These are phyloP conservation scores for Ustilago tritici DNA, from an alignment of 1,284 basidiomycete species.

Conservation along the genomic window DNA sequence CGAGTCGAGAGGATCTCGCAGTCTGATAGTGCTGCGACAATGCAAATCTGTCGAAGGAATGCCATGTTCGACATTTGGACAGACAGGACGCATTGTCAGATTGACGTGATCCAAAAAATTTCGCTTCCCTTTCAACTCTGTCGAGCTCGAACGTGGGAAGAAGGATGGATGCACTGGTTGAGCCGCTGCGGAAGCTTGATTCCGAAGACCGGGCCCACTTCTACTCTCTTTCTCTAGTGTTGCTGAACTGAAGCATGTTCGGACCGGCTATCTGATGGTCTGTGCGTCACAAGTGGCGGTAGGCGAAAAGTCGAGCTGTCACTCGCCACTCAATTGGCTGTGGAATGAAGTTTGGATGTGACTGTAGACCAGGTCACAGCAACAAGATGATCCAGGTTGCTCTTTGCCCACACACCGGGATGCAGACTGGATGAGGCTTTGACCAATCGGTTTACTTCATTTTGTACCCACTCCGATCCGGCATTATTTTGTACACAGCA, in stretches of 20 bases:
- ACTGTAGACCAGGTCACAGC: not conserved
- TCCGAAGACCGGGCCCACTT: not conserved
- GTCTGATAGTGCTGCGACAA: no score
- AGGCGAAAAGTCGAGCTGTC: not conserved
- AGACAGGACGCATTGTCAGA: no score
- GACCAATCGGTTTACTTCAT: not conserved
- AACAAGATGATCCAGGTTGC: not conserved
- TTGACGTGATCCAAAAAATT: not conserved
- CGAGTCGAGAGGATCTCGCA: no score
- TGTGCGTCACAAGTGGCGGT: not conserved
- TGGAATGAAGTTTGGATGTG: not conserved
- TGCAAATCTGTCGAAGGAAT: no score
- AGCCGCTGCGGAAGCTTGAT: not conserved
- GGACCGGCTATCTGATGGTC: not conserved
- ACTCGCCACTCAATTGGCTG: not conserved
- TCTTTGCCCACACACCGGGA: no score
- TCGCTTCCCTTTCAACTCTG: not conserved
- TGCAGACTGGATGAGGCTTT: no score
- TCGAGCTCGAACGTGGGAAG: not conserved
- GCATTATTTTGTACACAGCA: not conserved
- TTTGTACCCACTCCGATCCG: not conserved
- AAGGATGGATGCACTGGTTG: not conserved
- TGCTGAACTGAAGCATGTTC: not conserved
- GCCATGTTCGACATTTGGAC: no score
- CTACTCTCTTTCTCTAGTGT: not conserved